Percentiles rank a stretch among this genome's conserved stretches.
These are phyloP conservation scores for Candida yuanshanica DNA, from an alignment of 805 yeast genomes.

Conservation along the genomic window DNA sequence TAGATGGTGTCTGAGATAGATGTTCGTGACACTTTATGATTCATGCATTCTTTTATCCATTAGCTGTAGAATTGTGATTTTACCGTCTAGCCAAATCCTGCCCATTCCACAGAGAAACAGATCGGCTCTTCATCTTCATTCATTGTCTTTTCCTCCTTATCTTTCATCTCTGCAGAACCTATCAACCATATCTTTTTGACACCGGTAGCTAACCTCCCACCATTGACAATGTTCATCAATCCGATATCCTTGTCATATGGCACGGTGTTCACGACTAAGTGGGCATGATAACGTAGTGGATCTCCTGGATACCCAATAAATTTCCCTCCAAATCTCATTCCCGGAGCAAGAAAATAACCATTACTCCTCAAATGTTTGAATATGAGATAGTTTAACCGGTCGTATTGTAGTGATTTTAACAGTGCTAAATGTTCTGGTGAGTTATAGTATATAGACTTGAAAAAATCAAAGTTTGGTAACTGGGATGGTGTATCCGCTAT, in stretches of 20 bases:
- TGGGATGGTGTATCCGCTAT: constrained; percentile 16
- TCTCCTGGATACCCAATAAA: constrained; percentile 94
- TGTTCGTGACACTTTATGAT: neutral
- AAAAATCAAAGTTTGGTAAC: constrained; percentile 10
- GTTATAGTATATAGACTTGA: constrained; percentile 13
- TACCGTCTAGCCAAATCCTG: constrained; percentile 75
- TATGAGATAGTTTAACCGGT: constrained; percentile 7
- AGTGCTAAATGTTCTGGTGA: constrained; percentile 7
- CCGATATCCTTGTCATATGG: constrained; percentile 47
- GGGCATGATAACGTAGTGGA: constrained; percentile 86
- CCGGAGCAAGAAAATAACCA: constrained; percentile 67
- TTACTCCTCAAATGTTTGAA: constrained; percentile 17
- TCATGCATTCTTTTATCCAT: too few relatives aligned
- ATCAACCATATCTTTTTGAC: constrained; percentile 83
- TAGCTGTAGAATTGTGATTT: too few relatives aligned
- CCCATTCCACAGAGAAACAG: constrained; percentile 86
- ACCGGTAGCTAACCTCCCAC: constrained; percentile 90
- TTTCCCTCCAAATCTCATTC: constrained; percentile 85
- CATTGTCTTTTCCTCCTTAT: constrained; percentile 11
- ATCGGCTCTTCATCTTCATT: neutral
- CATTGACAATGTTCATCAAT: constrained; percentile 57
- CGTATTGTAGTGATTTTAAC: constrained; percentile 2
- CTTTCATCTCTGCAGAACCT: constrained; percentile 30
- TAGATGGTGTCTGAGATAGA: neutral
- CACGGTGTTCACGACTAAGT: constrained; percentile 57